Evolutionary conservation across 2,329 filamentous ascomycete genomes (phyloP), one percentile per base, ranked within the genome.

Genomic region (Exophiala xenobiotica): DNA sequence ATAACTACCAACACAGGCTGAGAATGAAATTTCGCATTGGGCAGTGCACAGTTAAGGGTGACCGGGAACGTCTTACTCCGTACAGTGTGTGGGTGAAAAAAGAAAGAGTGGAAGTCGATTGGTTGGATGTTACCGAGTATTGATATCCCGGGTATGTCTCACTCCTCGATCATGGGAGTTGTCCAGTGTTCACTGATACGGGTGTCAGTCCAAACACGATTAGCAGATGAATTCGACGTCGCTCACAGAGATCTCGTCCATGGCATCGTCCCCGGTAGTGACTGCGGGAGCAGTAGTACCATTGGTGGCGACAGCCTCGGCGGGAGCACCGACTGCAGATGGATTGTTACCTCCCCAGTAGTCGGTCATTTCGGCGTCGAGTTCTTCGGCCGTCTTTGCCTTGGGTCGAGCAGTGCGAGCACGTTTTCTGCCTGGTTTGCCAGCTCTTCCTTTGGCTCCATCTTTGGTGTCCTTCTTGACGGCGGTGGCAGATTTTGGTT

Each of bases 301-400:
- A 38, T 72, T 74, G 54, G 73, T 76, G 37, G 70, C 68, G 3
- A 73, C 67, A 50, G 74, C 74, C 54, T 68, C 71, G 9, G 68
- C 70, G 46, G 73, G 68, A 27, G 64, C 64, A 20, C 62, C 59
- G 60, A 75, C 75, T 46, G 71, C 73, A 59, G 73, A 67, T 44
- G 61, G 63, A 29, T 70, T 67, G 42, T 67, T 73, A 23, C 69
- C 68, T 46, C 78, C 83, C 68, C 95, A 97, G 76, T 99, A 99
- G 71, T 97, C 93, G 16, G 83, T 85, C 93, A 99, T 99, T 71
- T 99, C 93, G 3, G 89, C 90, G 69, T 99, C 93, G 20, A 99
- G 83, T 75, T 99, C 91, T 68, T 96, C 92, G 1, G 87, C 84
- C 0, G 90, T 95, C 87, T 97, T 97, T 76, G 78, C 74, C 72